Conservation (phyloP, 805 yeast genomes). For the Yarrowia yakushimensis region DNA sequence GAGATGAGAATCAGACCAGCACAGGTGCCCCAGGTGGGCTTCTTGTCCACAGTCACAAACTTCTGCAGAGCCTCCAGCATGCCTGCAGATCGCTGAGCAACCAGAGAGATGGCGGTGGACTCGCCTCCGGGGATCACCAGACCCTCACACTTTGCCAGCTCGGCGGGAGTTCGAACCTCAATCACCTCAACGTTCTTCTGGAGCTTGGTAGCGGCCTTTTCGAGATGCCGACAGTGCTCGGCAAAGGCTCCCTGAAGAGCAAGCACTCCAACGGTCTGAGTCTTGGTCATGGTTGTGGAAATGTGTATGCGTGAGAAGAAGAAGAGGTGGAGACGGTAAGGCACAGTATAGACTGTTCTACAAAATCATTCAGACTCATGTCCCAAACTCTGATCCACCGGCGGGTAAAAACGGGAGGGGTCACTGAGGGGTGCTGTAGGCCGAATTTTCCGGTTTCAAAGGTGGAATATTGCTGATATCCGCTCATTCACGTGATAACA, state of each 20-base stretch:
- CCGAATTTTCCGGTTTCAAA: no score
- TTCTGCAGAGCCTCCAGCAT: conserved; percentile 52
- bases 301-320: neutral
- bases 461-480: neutral
- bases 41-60: conserved; percentile 47
- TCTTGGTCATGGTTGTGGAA: conserved; percentile 17
- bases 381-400: conserved; percentile 15
- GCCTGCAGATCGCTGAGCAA: conserved; percentile 58
- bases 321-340: neutral
- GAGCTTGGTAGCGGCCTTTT: conserved; percentile 37
- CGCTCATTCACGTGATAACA: no score
- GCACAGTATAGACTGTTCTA: neutral
- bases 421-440: no score
- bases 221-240: conserved; percentile 59
- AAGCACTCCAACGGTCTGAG: conserved; percentile 55
- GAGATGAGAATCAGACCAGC: conserved; percentile 75
- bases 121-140: conserved; percentile 61
- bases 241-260: conserved; percentile 77
- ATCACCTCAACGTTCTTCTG: conserved; percentile 38
- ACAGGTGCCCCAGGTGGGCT: conserved; percentile 81
- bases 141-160: conserved; percentile 52
- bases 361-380: conserved; percentile 2
- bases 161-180: conserved; percentile 52
- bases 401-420: neutral
- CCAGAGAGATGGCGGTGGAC: conserved; percentile 55